Conservation (phyloP, 345 rosid species). For the Conringia planisiliqua region DNA sequence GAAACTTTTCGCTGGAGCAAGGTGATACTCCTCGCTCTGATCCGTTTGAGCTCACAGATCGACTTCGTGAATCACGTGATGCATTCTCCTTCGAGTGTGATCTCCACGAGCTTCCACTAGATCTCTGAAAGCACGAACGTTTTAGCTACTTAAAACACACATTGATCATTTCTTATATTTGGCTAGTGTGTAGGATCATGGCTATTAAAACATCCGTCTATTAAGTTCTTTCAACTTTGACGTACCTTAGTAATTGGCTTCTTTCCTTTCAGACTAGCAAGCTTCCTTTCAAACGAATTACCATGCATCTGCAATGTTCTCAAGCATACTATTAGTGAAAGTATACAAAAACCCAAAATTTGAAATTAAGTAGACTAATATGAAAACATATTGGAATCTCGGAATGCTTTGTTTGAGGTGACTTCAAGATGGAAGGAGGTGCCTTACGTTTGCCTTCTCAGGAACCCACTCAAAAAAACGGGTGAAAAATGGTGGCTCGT, state of each 20-base stretch:
- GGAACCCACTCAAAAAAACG: slow-evolving; percentile 78
- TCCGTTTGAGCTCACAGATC: slow-evolving; percentile 53
- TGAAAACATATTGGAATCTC: neutral
- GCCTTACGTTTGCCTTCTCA: slow-evolving; percentile 56
- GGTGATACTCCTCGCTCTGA: slow-evolving; percentile 45
- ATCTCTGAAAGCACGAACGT: slow-evolving; percentile 36
- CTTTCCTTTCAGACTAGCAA: slow-evolving; percentile 62
- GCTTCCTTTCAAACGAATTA: slow-evolving; percentile 89
- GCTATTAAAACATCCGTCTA: too few relatives aligned
- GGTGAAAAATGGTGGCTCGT: slow-evolving; percentile 75
- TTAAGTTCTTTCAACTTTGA: neutral
- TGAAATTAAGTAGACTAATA: neutral
- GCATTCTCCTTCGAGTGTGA: slow-evolving; percentile 41
- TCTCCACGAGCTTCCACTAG: slow-evolving; percentile 46
- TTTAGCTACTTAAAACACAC: slow-evolving; percentile 4
- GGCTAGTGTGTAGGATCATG: too few relatives aligned
- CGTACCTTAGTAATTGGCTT: slow-evolving; percentile 46
- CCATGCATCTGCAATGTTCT: slow-evolving; percentile 60
- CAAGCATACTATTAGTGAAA: neutral
- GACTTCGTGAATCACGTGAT: slow-evolving; percentile 53
- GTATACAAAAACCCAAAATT: neutral
- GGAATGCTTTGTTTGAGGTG: neutral
- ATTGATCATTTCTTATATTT: neutral
- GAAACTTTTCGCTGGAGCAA: slow-evolving; percentile 26
- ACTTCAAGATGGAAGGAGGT: neutral